phyloP scores from a whole-genome alignment of 176 grass and related monocot species.

The Typha latifolia region DNA sequence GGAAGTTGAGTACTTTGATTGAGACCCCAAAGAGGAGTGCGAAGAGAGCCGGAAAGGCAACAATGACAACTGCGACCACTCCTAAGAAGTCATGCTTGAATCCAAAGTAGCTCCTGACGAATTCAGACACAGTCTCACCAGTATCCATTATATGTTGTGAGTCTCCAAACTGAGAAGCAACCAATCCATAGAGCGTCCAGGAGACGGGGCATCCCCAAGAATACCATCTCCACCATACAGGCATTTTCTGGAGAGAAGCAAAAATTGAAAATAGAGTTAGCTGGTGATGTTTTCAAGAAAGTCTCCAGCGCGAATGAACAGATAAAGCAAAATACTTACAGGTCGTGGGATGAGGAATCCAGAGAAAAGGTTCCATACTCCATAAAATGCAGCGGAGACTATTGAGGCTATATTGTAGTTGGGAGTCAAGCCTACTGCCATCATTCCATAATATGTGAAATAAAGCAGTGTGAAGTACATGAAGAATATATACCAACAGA shows the following conservation, averaged over 20 bases:
- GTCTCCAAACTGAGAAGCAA: conserved; percentile 71
- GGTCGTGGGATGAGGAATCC: conserved; percentile 58
- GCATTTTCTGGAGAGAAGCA: conserved; percentile 40
- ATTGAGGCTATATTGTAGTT: conserved; percentile 62
- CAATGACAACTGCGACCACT: conserved; percentile 39
- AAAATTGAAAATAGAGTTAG: not conserved
- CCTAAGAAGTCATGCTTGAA: conserved; percentile 65
- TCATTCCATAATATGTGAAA: conserved; percentile 97
- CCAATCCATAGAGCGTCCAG: conserved; percentile 69
- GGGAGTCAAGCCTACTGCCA: conserved; percentile 73
- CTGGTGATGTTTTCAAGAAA: not conserved
- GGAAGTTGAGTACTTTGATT: conserved; percentile 82
- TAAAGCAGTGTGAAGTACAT: conserved; percentile 81
- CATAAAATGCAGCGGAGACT: conserved; percentile 54
- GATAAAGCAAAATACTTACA: conserved; percentile 16
- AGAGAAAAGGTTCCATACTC: conserved; percentile 72
- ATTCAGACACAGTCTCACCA: conserved; percentile 20
- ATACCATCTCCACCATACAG: conserved; percentile 92
- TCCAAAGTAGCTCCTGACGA: conserved; percentile 47
- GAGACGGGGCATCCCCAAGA: conserved; percentile 54
- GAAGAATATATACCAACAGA: conserved; percentile 89
- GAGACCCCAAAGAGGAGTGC: conserved; percentile 56
- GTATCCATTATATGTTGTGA: conserved; percentile 18
- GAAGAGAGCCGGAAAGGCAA: conserved; percentile 40
- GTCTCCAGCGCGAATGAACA: no score